These are phyloP conservation scores for Malus hybrid DNA, from an alignment of 331 rosid species.

Conservation along the genomic window DNA sequence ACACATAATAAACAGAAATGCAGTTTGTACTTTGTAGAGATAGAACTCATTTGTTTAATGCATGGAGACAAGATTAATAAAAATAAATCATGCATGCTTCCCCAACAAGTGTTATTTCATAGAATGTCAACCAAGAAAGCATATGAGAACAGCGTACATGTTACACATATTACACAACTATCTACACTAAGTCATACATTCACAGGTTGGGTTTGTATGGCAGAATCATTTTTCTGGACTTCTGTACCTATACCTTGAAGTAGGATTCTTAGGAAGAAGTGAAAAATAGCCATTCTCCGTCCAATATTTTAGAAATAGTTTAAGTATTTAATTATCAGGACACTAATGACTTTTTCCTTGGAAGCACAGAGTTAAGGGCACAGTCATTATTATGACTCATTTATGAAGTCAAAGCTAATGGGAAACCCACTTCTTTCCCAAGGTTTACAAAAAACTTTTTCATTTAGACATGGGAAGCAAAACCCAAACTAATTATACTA, in stretches of 20 bases:
- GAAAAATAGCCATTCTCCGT: not conserved
- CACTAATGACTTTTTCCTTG: not conserved
- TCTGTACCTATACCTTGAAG: not conserved
- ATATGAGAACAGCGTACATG: not conserved
- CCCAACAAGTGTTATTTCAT: not conserved
- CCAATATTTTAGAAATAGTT: not conserved
- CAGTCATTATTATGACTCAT: not conserved
- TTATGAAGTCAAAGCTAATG: not conserved
- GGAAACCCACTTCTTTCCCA: not conserved
- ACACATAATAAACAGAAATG: not conserved
- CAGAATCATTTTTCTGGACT: not conserved
- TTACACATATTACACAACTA: not conserved
- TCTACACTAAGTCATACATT: not conserved
- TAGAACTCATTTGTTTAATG: not conserved
- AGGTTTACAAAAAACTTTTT: not conserved
- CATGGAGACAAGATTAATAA: not conserved
- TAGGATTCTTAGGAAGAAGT: not conserved
- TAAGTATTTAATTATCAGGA: not conserved
- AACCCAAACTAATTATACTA: not conserved
- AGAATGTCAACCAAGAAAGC: not conserved
- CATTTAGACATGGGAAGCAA: not conserved
- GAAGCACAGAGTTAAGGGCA: not conserved
- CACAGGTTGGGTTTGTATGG: not conserved
- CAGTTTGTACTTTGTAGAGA: not conserved
- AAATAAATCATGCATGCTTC: not conserved